phyloP scores from a whole-genome alignment of 345 rosid species.

The Bruguiera gymnorhiza region DNA sequence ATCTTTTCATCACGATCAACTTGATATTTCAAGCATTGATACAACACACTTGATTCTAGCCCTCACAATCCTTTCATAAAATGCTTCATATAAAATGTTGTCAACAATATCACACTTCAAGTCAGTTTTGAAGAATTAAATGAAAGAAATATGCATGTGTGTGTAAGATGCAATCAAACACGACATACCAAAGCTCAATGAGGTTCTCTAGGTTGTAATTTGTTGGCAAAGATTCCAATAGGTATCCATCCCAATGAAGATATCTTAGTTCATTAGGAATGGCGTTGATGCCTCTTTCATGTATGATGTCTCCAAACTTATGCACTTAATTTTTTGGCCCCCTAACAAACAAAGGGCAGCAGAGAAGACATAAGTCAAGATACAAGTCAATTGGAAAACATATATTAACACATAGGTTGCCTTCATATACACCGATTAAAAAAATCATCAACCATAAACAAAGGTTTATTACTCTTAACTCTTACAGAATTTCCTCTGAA shows the following conservation, averaged over 20 bases:
- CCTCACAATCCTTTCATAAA: too few species aligned
- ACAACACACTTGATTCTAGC: too few species aligned
- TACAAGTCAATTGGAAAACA: too few species aligned
- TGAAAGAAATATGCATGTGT: too few species aligned
- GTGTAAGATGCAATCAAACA: too few species aligned
- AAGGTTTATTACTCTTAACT: background rate
- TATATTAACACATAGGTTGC: too few species aligned
- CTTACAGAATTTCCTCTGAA: background rate
- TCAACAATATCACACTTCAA: too few species aligned
- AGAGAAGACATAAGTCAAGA: background rate
- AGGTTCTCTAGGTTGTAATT: constrained; percentile 5
- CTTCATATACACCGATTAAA: background rate
- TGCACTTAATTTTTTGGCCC: background rate
- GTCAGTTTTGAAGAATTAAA: too few species aligned
- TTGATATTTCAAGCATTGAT: too few species aligned
- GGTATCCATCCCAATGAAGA: constrained; percentile 8
- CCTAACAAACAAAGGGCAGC: background rate
- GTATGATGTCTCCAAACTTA: background rate
- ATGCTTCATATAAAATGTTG: too few species aligned
- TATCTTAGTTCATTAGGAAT: constrained; percentile 1
- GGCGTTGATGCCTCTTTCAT: background rate
- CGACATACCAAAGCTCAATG: background rate
- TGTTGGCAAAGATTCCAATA: constrained; percentile 1
- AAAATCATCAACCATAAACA: background rate
- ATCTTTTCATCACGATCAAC: too few species aligned